Percentiles rank a stretch among this genome's conserved stretches.
These are phyloP conservation scores for Zymoseptoria pseudotritici DNA, from an alignment of 2,329 filamentous ascomycete species.

Conservation along the genomic window DNA sequence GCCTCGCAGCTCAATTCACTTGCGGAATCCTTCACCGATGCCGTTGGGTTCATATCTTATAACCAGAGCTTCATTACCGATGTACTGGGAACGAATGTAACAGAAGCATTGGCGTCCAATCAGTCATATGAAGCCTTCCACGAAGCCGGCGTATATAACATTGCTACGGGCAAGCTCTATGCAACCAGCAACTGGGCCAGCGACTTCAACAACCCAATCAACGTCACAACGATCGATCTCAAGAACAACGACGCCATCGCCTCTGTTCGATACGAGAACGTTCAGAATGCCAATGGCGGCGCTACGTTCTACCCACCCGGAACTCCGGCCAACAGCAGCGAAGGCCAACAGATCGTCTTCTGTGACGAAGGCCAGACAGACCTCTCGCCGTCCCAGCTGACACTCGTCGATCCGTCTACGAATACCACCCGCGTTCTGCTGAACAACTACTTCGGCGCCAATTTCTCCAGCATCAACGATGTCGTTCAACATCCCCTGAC, in stretches of 20 bases:
- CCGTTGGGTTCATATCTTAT: conserved; percentile 25
- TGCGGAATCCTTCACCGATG: conserved; percentile 18
- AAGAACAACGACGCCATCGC: conserved; percentile 21
- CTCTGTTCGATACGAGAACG: conserved; percentile 21
- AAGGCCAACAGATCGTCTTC: conserved; percentile 28
- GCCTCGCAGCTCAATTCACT: conserved; percentile 23
- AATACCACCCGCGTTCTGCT: conserved; percentile 35
- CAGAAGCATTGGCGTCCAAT: conserved; percentile 22
- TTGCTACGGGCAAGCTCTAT: conserved; percentile 34
- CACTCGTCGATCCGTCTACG: conserved; percentile 22
- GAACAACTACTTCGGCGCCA: conserved; percentile 54
- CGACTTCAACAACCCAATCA: conserved; percentile 27
- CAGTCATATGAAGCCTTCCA: conserved; percentile 31
- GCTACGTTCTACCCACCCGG: conserved; percentile 27
- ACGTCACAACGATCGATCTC: conserved; percentile 29
- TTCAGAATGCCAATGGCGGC: conserved; percentile 27
- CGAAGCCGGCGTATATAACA: conserved; percentile 33
- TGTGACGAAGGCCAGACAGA: conserved; percentile 27
- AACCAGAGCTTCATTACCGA: conserved; percentile 24
- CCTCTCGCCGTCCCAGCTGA: conserved; percentile 20
- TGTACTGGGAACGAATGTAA: conserved; percentile 27
- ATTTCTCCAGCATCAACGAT: conserved; percentile 56
- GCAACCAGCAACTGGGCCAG: conserved; percentile 36
- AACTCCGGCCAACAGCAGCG: conserved; percentile 24
- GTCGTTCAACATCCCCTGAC: conserved; percentile 47